Conservation (phyloP, 306 rosid species). For the Ormosia semicastrata region DNA sequence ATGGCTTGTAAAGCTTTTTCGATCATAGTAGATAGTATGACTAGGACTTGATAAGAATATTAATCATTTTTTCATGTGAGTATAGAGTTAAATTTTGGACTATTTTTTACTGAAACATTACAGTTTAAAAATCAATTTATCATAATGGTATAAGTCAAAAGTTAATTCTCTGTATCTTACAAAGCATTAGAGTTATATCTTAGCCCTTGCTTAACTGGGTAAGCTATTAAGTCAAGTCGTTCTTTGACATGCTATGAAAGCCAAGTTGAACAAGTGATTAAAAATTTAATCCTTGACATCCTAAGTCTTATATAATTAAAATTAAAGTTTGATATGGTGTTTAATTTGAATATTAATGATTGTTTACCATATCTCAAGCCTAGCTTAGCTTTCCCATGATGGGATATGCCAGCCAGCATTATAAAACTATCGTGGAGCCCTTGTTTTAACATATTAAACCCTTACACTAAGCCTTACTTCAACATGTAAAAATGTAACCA, state of each 20-base stretch:
- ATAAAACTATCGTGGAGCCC: not conserved
- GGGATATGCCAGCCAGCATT: not conserved
- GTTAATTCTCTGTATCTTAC: too few species aligned
- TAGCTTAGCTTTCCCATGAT: not conserved
- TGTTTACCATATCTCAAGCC: not conserved
- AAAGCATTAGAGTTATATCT: not conserved
- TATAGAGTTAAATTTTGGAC: not conserved
- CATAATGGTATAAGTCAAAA: too few species aligned
- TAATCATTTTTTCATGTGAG: not conserved
- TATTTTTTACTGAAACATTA: too few species aligned
- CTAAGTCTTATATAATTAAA: not conserved
- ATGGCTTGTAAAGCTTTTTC: not conserved
- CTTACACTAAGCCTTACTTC: not conserved
- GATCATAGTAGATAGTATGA: not conserved
- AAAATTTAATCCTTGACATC: not conserved
- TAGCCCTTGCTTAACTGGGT: not conserved
- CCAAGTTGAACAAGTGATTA: not conserved
- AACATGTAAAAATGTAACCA: not conserved
- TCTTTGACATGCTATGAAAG: not conserved
- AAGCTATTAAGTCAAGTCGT: not conserved
- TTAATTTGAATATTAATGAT: not conserved
- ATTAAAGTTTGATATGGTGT: not conserved
- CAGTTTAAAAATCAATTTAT: too few species aligned
- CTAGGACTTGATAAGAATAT: not conserved
- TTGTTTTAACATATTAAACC: not conserved